These are phyloP conservation scores for Inonotus hispidus DNA, from an alignment of 1,284 basidiomycete genomes.

Conservation along the genomic window DNA sequence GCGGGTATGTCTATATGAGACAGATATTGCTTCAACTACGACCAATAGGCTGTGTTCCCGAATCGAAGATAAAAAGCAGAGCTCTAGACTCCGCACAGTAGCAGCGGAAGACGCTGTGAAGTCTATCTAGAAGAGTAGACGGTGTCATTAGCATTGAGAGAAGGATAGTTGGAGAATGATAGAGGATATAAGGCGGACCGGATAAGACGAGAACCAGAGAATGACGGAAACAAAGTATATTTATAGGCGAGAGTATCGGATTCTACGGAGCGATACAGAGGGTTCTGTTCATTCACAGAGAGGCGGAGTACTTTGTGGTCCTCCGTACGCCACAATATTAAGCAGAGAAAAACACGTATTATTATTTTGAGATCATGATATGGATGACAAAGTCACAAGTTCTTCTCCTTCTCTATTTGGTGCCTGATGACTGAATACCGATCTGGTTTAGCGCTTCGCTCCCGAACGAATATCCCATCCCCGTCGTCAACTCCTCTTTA, in stretches of 20 bases:
- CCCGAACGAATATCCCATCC: constrained; percentile 5
- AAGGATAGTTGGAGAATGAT: not conserved
- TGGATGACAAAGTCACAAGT: not conserved
- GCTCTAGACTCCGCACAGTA: not conserved
- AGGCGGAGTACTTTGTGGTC: too few species aligned
- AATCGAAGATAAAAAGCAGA: not conserved
- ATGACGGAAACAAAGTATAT: not conserved
- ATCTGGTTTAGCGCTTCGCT: not conserved
- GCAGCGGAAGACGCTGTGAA: not conserved
- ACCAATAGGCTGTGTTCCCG: not conserved
- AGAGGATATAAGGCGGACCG: not conserved
- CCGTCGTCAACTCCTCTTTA: not conserved
- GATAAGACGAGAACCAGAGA: not conserved
- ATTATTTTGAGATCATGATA: too few species aligned
- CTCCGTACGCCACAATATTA: not conserved
- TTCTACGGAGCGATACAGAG: not conserved
- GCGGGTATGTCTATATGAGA: too few species aligned
- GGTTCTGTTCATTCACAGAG: too few species aligned
- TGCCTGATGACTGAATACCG: not conserved
- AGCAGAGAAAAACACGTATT: not conserved
- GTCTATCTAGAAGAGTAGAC: not conserved
- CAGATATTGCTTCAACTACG: too few species aligned
- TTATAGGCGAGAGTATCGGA: not conserved
- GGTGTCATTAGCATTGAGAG: not conserved
- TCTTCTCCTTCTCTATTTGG: not conserved